Conservation (phyloP, 768 basidiomycete genomes). For the Panus rudis region DNA sequence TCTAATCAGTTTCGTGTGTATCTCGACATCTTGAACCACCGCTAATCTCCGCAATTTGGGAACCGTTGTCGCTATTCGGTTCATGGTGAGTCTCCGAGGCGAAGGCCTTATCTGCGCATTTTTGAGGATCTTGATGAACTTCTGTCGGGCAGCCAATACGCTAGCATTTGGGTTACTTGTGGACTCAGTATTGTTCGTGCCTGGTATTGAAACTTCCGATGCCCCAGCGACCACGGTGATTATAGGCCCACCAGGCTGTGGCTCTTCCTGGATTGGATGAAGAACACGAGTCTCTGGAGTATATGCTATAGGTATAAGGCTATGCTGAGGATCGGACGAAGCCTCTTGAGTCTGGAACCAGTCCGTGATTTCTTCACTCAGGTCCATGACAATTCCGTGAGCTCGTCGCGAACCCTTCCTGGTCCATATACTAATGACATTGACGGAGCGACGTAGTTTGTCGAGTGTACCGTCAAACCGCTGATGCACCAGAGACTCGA, state of each 20-base stretch:
- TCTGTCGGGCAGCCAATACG: not conserved
- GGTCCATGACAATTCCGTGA: not conserved
- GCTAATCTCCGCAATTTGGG: conserved; percentile 2
- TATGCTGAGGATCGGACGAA: too few species aligned
- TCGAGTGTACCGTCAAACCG: not conserved
- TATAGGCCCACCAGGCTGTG: too few species aligned
- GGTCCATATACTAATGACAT: too few species aligned
- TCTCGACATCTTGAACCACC: not conserved
- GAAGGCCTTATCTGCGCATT: not conserved
- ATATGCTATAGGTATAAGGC: too few species aligned
- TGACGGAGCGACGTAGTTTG: not conserved
- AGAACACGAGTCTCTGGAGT: too few species aligned
- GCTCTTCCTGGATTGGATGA: too few species aligned
- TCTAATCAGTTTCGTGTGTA: conserved; percentile 5
- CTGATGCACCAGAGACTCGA: not conserved
- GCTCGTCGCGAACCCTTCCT: too few species aligned
- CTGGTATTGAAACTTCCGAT: not conserved
- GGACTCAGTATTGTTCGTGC: not conserved
- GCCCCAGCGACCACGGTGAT: too few species aligned
- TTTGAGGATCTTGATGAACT: too few species aligned
- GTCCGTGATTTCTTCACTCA: not conserved
- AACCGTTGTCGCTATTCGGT: not conserved
- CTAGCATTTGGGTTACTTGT: too few species aligned
- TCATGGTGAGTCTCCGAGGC: not conserved
- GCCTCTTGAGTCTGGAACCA: too few species aligned